Conservation (phyloP, 2,329 filamentous ascomycete species). For the Colletotrichum viniferum region DNA sequence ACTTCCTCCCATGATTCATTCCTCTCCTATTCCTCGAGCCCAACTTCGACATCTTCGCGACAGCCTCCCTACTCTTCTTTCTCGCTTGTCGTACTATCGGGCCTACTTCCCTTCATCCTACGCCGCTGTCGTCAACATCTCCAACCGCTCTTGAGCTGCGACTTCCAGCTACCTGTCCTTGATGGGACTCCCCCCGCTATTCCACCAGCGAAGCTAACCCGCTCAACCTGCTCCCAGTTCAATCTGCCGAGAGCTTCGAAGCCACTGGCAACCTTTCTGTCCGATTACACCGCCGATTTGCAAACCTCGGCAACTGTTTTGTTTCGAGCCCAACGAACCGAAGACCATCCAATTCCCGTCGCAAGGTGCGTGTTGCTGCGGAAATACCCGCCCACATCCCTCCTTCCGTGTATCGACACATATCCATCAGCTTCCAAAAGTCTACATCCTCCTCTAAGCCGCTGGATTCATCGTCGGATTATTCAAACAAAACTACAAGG, state of each 20-base stretch:
- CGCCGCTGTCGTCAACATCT: neutral
- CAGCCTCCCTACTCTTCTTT: neutral
- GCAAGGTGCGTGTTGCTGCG: constrained; percentile 8
- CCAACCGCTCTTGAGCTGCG: neutral
- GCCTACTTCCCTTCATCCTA: neutral
- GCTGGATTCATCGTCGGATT: neutral
- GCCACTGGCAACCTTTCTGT: neutral
- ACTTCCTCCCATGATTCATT: neutral
- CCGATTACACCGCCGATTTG: neutral
- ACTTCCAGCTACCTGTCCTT: constrained; percentile 17
- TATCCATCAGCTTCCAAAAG: neutral
- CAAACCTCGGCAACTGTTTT: constrained; percentile 3
- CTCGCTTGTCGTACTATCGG: neutral
- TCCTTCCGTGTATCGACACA: neutral
- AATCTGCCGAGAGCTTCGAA: neutral
- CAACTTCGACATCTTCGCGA: neutral
- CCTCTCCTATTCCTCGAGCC: constrained; percentile 5
- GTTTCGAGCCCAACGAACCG: neutral
- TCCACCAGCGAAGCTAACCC: constrained; percentile 15
- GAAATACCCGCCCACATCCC: neutral
- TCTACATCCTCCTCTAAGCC: neutral
- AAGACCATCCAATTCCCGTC: constrained; percentile 16
- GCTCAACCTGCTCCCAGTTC: neutral
- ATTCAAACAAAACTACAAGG: neutral
- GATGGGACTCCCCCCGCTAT: constrained; percentile 4